phyloP scores from a whole-genome alignment of 2,329 filamentous ascomycete species.

The Hymenoscyphus linearis region DNA sequence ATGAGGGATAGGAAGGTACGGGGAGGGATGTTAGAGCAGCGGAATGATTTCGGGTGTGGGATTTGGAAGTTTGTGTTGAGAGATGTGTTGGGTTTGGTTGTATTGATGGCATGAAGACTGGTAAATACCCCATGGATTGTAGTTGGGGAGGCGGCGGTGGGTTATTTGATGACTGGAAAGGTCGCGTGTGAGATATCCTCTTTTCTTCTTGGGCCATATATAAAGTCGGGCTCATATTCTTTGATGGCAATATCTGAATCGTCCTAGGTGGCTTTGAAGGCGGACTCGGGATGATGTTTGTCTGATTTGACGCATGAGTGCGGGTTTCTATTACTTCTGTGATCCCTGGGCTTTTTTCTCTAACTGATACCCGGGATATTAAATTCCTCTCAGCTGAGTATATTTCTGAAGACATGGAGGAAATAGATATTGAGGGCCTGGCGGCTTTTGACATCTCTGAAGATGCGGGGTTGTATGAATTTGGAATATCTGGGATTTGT shows the following conservation, averaged over 20 bases:
- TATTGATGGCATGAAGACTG: neutral
- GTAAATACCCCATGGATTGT: neutral
- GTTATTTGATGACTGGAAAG: neutral
- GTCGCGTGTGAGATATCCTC: neutral
- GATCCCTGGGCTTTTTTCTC: neutral
- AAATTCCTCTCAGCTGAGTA: neutral
- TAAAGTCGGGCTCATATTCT: neutral
- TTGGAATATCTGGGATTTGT: neutral
- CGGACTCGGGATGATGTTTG: neutral
- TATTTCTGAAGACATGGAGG: neutral
- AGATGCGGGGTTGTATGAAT: neutral
- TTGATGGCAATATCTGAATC: neutral
- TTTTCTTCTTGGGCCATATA: neutral
- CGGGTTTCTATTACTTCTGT: neutral
- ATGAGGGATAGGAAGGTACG: neutral
- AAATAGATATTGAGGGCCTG: neutral
- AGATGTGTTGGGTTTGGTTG: neutral
- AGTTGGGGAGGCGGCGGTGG: neutral
- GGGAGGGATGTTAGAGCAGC: neutral
- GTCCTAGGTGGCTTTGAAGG: neutral
- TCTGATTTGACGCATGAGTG: no score
- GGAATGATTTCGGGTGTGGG: neutral
- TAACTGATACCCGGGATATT: neutral
- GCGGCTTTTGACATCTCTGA: neutral
- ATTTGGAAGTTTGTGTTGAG: neutral